Percentiles rank a stretch among this genome's conserved stretches.
These are phyloP conservation scores for Solanum pinnatisectum DNA, from an alignment of 257 asterid genomes.

Conservation along the genomic window DNA sequence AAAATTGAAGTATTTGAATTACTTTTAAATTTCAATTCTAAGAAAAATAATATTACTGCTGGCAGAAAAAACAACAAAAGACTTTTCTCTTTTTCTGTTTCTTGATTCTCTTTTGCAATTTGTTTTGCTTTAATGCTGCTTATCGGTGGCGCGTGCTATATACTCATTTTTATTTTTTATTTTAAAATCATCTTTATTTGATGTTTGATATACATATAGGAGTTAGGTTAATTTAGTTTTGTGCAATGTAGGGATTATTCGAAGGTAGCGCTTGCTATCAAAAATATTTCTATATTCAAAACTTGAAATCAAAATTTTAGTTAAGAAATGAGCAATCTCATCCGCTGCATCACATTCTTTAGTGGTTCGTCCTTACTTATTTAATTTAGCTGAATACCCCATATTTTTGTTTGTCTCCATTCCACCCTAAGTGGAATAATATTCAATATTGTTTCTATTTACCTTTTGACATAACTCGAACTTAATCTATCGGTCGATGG, in stretches of 20 bases:
- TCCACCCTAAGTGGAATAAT: background rate
- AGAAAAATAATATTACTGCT: background rate
- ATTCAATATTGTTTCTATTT: background rate
- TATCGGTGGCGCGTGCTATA: background rate
- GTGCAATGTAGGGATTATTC: background rate
- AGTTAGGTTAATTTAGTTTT: too few species aligned
- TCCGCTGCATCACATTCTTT: accelerated
- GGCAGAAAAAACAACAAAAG: background rate
- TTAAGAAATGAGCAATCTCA: background rate
- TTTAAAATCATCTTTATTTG: too few species aligned
- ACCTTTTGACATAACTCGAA: background rate
- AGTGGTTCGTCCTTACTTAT: background rate
- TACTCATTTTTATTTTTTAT: background rate
- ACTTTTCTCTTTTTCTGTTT: background rate
- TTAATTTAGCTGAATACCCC: too few species aligned
- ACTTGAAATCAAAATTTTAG: too few species aligned
- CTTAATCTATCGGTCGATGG: background rate
- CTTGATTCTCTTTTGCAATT: background rate
- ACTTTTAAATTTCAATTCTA: background rate
- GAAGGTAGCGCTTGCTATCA: too few species aligned
- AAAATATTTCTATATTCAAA: too few species aligned
- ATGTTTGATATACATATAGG: too few species aligned
- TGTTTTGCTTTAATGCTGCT: background rate
- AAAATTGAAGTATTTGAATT: too few species aligned
- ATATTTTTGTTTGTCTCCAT: too few species aligned